Percentiles rank a stretch among this genome's conserved stretches.
Conservation (phyloP, 331 rosid genomes). For the Phaseolus coccineus region DNA sequence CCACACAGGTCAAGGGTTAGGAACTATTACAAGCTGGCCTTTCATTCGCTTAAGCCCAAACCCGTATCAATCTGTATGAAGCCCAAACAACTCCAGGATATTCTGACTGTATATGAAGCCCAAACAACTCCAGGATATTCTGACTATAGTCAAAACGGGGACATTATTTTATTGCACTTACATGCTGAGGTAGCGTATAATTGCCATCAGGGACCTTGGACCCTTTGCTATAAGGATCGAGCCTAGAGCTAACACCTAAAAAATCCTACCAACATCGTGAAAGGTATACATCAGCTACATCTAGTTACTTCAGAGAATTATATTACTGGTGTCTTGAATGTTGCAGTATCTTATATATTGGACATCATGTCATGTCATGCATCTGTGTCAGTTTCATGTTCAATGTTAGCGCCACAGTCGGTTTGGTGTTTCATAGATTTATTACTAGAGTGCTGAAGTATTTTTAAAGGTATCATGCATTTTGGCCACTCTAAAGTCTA, state of each 20-base stretch:
- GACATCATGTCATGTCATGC: too few relatives aligned
- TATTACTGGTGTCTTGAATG: neutral
- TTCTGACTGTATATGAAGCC: neutral
- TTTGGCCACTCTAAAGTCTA: neutral
- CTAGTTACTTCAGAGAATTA: neutral
- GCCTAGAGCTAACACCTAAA: neutral
- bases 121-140: neutral
- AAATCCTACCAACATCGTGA: neutral
- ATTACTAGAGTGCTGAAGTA: too few relatives aligned
- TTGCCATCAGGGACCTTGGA: neutral
- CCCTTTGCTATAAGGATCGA: neutral
- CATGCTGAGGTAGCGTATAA: neutral
- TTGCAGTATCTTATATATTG: too few relatives aligned
- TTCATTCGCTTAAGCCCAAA: neutral
- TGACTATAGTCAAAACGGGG: neutral
- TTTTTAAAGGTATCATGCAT: neutral
- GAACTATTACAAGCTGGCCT: neutral
- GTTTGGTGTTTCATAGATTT: too few relatives aligned
- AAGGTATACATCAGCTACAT: neutral
- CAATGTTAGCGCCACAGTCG: too few relatives aligned
- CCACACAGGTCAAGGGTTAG: constrained; percentile 2
- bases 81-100: neutral
- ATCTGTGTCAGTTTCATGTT: too few relatives aligned
- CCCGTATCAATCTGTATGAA: neutral
- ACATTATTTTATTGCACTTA: neutral